These are phyloP conservation scores for Lizonia empirigonia DNA, from an alignment of 2,329 filamentous ascomycete species.

Conservation along the genomic window DNA sequence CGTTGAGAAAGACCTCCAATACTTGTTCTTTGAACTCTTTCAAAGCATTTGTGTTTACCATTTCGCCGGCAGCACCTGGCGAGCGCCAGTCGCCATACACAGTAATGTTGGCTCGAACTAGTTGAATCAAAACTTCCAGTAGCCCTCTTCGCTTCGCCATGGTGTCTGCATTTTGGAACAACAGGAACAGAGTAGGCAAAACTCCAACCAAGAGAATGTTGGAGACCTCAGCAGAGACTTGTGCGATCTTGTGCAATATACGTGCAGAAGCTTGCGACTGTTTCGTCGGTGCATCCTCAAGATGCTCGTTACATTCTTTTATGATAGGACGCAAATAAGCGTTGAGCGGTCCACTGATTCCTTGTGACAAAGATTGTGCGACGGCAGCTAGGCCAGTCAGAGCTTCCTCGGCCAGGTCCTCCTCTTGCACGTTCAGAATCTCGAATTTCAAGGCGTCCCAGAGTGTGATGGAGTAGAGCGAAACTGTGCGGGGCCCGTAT, in stretches of 20 bases:
- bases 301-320: constrained; percentile 70
- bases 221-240: constrained; percentile 61
- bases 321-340: constrained; percentile 65
- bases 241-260: constrained; percentile 63
- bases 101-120: constrained; percentile 63
- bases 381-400: constrained; percentile 62
- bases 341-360: constrained; percentile 55
- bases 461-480: constrained; percentile 66
- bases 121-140: constrained; percentile 63
- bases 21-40: constrained; percentile 49
- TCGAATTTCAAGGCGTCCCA: constrained; percentile 75
- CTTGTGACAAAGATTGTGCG: constrained; percentile 59
- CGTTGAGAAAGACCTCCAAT: constrained; percentile 51
- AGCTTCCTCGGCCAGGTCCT: constrained; percentile 66
- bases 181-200: constrained; percentile 62
- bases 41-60: constrained; percentile 45
- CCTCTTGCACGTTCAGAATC: constrained; percentile 69
- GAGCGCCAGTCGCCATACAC: constrained; percentile 63
- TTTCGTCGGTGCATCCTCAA: constrained; percentile 71
- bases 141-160: constrained; percentile 67
- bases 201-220: constrained; percentile 62
- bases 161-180: constrained; percentile 66
- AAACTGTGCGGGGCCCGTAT: constrained; percentile 64
- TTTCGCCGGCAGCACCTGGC: constrained; percentile 45
- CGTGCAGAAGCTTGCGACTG: constrained; percentile 68